Conservation (phyloP, 768 basidiomycete genomes). For the Astraeus odoratus region DNA sequence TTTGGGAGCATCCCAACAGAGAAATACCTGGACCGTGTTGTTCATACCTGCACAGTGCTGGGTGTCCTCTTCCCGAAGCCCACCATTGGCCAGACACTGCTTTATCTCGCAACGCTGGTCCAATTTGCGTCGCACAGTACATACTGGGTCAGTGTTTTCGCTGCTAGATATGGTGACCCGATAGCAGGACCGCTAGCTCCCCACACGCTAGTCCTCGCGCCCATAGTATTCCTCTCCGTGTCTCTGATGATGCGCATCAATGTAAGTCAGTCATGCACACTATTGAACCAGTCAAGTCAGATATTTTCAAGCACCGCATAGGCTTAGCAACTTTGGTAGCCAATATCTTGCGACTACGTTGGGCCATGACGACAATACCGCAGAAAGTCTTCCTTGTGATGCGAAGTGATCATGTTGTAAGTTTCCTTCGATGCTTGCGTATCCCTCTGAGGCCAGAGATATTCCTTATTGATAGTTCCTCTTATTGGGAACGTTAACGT, state of each 20-base stretch:
- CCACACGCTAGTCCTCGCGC: constrained; percentile 50
- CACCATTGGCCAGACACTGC: constrained; percentile 16
- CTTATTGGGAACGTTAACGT: constrained; percentile 13
- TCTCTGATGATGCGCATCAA: constrained; percentile 37
- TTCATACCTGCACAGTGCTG: constrained; percentile 31
- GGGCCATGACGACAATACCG: constrained; percentile 12
- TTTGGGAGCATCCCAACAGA: constrained; percentile 57
- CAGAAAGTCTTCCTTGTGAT: constrained; percentile 14
- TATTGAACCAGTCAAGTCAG: not conserved
- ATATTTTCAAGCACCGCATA: constrained; percentile 13
- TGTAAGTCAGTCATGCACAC: constrained; percentile 24
- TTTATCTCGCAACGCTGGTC: constrained; percentile 34
- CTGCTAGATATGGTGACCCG: constrained; percentile 46
- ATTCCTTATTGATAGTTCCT: constrained; percentile 15
- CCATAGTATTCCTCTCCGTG: constrained; percentile 46
- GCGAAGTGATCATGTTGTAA: constrained; percentile 17
- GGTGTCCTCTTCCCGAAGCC: constrained; percentile 27
- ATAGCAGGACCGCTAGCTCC: constrained; percentile 52
- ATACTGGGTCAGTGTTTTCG: constrained; percentile 59
- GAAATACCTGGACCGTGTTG: constrained; percentile 38
- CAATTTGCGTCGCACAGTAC: constrained; percentile 52
- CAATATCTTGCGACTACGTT: constrained; percentile 21
- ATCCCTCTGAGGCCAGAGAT: not conserved
- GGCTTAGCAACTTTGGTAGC: constrained; percentile 19
- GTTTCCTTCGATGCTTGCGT: constrained; percentile 1